These are phyloP conservation scores for Blastocystis sp. DNA, from an alignment of 352 stramenopile species.

Conservation along the genomic window DNA sequence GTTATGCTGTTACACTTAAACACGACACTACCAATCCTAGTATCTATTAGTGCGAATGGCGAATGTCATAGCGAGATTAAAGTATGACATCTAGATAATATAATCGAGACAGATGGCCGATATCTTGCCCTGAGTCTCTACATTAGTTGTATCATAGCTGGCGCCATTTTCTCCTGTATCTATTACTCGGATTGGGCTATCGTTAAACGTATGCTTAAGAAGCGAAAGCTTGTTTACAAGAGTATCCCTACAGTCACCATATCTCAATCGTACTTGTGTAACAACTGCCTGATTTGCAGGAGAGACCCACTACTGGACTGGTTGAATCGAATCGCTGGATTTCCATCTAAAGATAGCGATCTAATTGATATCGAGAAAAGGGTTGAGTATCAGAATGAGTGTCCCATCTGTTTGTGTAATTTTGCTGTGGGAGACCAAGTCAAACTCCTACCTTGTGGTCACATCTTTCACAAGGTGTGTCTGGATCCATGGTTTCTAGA, in stretches of 20 bases:
- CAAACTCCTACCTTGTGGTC: constrained; percentile 4
- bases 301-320: not conserved
- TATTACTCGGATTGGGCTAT: not conserved
- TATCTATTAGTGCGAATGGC: not conserved
- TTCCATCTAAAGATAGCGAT: not conserved
- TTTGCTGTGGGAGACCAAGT: not conserved
- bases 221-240: not conserved
- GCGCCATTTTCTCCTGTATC: not conserved
- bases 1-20: not conserved
- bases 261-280: not conserved
- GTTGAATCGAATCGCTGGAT: not conserved
- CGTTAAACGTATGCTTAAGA: not conserved
- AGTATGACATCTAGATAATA: not conserved
- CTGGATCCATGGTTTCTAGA: constrained; percentile 34
- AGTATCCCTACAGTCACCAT: not conserved
- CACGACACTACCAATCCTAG: not conserved
- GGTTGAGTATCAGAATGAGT: not conserved
- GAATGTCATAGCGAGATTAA: not conserved
- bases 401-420: not conserved
- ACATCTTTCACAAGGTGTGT: constrained; percentile 14
- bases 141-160: not conserved
- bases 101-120: not conserved
- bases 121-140: not conserved
- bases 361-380: not conserved
- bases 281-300: not conserved